Evolutionary conservation across 2,329 filamentous ascomycete genomes (phyloP), one percentile per base, ranked within the genome.

Genomic region (Phialocephala sp.): DNA sequence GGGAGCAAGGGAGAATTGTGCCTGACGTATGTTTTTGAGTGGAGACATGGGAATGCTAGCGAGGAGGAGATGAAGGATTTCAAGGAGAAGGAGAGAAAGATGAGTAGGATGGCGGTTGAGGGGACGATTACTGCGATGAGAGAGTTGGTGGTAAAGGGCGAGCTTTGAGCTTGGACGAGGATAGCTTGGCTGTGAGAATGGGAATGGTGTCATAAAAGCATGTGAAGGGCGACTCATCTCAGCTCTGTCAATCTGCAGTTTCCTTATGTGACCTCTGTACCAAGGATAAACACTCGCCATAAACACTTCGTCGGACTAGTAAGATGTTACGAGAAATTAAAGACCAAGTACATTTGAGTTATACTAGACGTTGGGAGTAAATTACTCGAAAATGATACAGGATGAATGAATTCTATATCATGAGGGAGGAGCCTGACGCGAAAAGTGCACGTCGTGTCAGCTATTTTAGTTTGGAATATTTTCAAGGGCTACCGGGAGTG

Each of bases 21-120:
- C 59, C 71, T 80, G 73, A 80, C 78, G 1, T 80, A 79, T 70
- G 74, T 76, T 2, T 80, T 80, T 66, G 77, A 80, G 59, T 80
- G 77, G 77, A 66, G 64, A 12, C 68, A 70, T 55, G 27, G 56
- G 12, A 63, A 64, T 14, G 58, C 65, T n/a, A 54, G 56, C 32
- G 62, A 39, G 8, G 61, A 62, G 36, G 65, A 66, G 24, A 41
- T 68, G 43, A 47, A 58, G 52, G 58, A 47, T 6, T n/a, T 59
- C 22, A 60, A 45, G 43, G 62, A 61, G 56, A 66, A 66, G 60
- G 63, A 66, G 41, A 62, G 15, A 36, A 64, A 60, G 27, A 65
- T 68, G 57, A 43, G 36, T 20, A 64, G 52, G 27, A 6, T 32
- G 20, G 68, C 52, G 14, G 68, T 66, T 3, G 57, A 47, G 35